Evolutionary conservation across 2,329 filamentous ascomycete genomes (phyloP), one percentile per base, ranked within the genome.

Genomic region (Aureobasidium subglaciale): DNA sequence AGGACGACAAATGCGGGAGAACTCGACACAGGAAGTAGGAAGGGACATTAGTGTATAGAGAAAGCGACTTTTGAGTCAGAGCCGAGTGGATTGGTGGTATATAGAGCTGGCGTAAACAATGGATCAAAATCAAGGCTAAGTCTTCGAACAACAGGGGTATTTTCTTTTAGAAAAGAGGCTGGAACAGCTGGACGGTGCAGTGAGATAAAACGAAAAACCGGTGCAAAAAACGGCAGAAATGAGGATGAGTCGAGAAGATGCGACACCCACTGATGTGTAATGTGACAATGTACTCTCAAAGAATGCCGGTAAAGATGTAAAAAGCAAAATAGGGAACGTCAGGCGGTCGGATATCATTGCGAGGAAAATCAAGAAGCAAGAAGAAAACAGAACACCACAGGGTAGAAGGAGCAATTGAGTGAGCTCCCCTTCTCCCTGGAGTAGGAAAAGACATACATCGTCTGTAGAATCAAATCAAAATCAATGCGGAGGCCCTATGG

Each of bases 401-500:
- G 46, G 34, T 9, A 29, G 38, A 37, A 29, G n/a, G 32, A 25
- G 22, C 6, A 6, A 35, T 35, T 13, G 37, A n/a, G 22, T 40
- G 15, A 40, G 38, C 32, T 38, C 34, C 46, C 22, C n/a, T 37
- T 35, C 10, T 30, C 48, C 35, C 48, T 52, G 48, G 35, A 22
- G 9, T 16, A 20, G 20, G 30, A 11, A 43, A 54, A 43, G 48
- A 53, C 48, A 53, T 53, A 53, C 25, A 41, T 41, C n/a, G 48
- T 40, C 48, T 40, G 48, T 30, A 53, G 37, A 53, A 53, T 41
- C 34, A 38, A 58, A 50, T 55, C 60, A 57, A 57, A 57, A 63
- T 68, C 64, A 67, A 63, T 63, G 67, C 65, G 67, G 66, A 63
- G 67, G 67, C 67, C 67, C 67, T 61, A 69, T 68, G 24, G 67